A percentile compares a stretch with the other conserved stretches of the same genome.
Evolutionary conservation across 2,329 filamentous ascomycete species (phyloP).

Genomic region (Claviceps sp.): DNA sequence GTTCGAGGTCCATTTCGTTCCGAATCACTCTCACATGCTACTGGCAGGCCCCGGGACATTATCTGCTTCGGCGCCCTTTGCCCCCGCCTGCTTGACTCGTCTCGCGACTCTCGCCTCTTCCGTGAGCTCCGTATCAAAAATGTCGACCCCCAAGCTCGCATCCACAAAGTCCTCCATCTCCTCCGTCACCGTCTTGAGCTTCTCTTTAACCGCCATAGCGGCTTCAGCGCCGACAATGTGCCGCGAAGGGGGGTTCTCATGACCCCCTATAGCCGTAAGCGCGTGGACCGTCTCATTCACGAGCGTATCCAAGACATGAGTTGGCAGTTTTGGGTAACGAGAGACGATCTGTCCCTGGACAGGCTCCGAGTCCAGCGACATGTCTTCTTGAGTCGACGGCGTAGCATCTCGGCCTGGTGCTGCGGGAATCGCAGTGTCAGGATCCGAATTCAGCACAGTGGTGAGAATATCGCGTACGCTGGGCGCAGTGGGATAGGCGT

Average conservation of each 20-base stretch:
- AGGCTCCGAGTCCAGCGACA: slow-evolving; percentile 19
- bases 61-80: slow-evolving; percentile 11
- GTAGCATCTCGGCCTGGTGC: slow-evolving; percentile 15
- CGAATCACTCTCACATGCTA: neutral
- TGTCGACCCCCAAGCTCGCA: slow-evolving; percentile 74
- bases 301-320: slow-evolving; percentile 55
- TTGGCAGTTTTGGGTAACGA: slow-evolving; percentile 62
- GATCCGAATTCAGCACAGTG: slow-evolving; percentile 64
- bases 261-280: slow-evolving; percentile 80
- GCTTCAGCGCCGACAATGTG: slow-evolving; percentile 92
- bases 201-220: slow-evolving; percentile 80
- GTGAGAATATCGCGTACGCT: slow-evolving; percentile 72
- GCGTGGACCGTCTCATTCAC: slow-evolving; percentile 86
- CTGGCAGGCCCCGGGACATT: neutral
- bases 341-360: slow-evolving; percentile 37
- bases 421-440: slow-evolving; percentile 41
- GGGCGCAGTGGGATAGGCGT: slow-evolving; percentile 45
- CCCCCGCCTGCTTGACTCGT: slow-evolving; percentile 20
- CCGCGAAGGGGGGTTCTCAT: slow-evolving; percentile 86
- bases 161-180: slow-evolving; percentile 95
- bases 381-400: slow-evolving; percentile 18
- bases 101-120: slow-evolving; percentile 28
- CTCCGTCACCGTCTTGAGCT: slow-evolving; percentile 89
- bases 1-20: neutral
- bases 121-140: slow-evolving; percentile 45